Evolutionary conservation across 371 early-diverging fungal genomes (phyloP), one percentile per base, ranked within the genome.

Genomic region (Thermomucor indicae-seudaticae): DNA sequence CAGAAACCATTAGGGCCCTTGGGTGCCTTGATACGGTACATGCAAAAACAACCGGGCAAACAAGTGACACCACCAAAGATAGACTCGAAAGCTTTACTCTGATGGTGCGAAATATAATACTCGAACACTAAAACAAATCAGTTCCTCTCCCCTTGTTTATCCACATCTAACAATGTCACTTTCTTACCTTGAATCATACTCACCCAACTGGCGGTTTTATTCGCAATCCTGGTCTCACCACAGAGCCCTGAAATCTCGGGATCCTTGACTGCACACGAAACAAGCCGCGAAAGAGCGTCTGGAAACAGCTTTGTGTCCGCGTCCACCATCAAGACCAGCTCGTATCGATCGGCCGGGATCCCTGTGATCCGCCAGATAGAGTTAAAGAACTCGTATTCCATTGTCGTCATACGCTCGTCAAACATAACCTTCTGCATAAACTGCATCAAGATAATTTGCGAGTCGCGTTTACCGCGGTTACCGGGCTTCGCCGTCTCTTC

Each of bases 381-480:
- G 59, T 84, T 83, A 72, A 95, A 98, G 34, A 98, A 73, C 42
- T 96, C 97, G 59, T 88, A 91, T 60, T 99, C 98, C 46, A 99
- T 80, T 41, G 88, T 80, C 0, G 95, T 94, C 91, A 98, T 88
- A 23, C 96, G 86, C 61, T 95, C 95, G 48, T 95, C 85, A 75
- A 94, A 96, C 68, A 92, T 85, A 42, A 96, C 89, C 52, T 91
- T 89, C 58, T 89, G 85, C 73, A 98, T 84, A 77, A 98, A 99
- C 35, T 88, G 81, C 97, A 98, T 98, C 39, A 98, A 62, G 48
- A 99, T 81, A 50, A 99, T 88, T 71, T 99, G 98, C 22, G 95
- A 95, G 67, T 99, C 99, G 51, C 99, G 86, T 72, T 98, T 99
- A 47, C 99, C 99, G 43, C 99, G 80, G 67, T 98, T 97, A 24